Evolutionary conservation across 352 stramenopile genomes (phyloP).

Genomic region (Blastocystis sp.): DNA sequence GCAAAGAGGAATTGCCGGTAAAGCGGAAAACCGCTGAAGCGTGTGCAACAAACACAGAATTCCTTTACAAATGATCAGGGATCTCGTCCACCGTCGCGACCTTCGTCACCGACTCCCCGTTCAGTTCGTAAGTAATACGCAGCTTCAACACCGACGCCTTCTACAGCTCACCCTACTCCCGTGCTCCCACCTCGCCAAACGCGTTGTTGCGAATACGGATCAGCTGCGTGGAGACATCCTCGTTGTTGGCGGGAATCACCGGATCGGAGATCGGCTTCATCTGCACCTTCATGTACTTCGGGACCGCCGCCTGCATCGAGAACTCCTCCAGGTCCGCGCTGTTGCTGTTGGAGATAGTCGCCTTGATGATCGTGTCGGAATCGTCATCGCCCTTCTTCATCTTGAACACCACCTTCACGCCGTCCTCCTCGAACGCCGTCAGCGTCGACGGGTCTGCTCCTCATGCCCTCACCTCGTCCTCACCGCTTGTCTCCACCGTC

Average conservation of each 20-base stretch:
- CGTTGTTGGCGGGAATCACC: slow-evolving; percentile 32
- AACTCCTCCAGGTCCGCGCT: slow-evolving; percentile 45
- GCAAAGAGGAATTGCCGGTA: background rate
- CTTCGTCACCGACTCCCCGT: slow-evolving; percentile 52
- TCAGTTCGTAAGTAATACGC: slow-evolving; percentile 50
- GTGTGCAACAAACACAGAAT: background rate
- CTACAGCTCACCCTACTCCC: slow-evolving; percentile 19
- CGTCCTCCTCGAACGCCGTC: slow-evolving; percentile 52
- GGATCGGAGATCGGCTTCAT: slow-evolving; percentile 63
- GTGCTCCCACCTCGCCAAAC: slow-evolving; percentile 29
- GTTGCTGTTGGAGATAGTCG: slow-evolving; percentile 48
- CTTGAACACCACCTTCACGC: slow-evolving; percentile 45
- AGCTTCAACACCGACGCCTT: slow-evolving; percentile 57
- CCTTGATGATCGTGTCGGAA: slow-evolving; percentile 57
- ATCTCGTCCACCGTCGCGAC: slow-evolving; percentile 33
- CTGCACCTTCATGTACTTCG: slow-evolving; percentile 67
- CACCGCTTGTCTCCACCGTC: background rate
- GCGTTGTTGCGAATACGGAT: slow-evolving; percentile 53
- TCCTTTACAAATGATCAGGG: slow-evolving; percentile 36
- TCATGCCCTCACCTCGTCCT: background rate
- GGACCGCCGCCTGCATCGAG: slow-evolving; percentile 37
- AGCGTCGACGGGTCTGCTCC: background rate
- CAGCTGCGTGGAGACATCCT: slow-evolving; percentile 61
- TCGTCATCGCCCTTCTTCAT: slow-evolving; percentile 58
- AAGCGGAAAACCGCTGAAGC: background rate